phyloP scores from a whole-genome alignment of 352 stramenopile genomes.

The Pythium insidiosum region DNA sequence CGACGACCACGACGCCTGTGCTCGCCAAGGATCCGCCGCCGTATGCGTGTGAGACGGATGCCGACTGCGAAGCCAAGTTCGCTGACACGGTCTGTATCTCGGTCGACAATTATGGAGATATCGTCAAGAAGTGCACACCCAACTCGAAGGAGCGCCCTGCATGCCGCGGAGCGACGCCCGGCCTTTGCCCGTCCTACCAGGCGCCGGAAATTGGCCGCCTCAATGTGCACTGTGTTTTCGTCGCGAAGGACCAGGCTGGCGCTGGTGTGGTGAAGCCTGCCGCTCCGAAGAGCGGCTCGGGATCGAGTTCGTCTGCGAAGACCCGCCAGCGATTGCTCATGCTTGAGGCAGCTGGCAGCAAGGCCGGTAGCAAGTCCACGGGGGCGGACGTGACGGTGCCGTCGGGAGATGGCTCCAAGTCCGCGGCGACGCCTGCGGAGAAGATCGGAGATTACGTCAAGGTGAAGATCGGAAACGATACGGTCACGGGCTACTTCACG shows the following conservation, averaged over 20 bases:
- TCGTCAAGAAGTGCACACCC: conserved; percentile 74
- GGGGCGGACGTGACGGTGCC: conserved; percentile 10
- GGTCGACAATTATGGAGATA: conserved; percentile 68
- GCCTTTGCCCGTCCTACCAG: conserved; percentile 77
- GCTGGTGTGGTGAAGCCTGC: conserved; percentile 5
- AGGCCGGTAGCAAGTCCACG: conserved; percentile 2
- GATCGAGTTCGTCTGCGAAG: background rate
- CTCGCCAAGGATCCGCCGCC: too few relatives aligned
- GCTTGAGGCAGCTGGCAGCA: conserved; percentile 6
- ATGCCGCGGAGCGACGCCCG: conserved; percentile 59
- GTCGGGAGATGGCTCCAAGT: background rate
- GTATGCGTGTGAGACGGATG: conserved; percentile 64
- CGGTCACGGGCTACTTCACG: conserved; percentile 36
- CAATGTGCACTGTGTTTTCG: conserved; percentile 80
- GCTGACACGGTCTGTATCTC: conserved; percentile 66
- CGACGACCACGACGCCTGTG: conserved; percentile 14
- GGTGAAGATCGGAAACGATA: conserved; percentile 40
- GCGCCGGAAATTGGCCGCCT: conserved; percentile 58
- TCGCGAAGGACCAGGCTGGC: conserved; percentile 40
- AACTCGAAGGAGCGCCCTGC: conserved; percentile 67
- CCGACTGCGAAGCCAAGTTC: conserved; percentile 61
- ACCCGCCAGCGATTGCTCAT: conserved; percentile 11
- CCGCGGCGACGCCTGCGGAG: conserved; percentile 16
- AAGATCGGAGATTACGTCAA: conserved; percentile 30
- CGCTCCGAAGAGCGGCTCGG: conserved; percentile 15